phyloP scores from a whole-genome alignment of 139 green algal species.

The Chlorella sp. region DNA sequence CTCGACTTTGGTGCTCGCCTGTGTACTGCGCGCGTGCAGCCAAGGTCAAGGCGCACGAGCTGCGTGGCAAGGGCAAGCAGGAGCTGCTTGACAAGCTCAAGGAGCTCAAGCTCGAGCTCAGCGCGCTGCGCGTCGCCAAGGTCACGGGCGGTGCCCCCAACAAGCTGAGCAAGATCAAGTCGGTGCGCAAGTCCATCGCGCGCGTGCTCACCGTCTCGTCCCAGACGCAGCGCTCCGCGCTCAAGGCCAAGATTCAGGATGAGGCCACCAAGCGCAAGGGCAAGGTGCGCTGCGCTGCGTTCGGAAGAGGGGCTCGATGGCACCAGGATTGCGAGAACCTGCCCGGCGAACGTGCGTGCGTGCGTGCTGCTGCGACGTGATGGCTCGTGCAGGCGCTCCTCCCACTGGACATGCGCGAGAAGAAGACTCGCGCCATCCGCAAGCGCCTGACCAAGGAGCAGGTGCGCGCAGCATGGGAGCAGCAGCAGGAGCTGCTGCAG shows the following conservation, averaged over 20 bases:
- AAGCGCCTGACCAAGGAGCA: slow-evolving; percentile 80
- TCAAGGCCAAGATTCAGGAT: slow-evolving; percentile 56
- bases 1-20: too few species aligned
- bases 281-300: slow-evolving; percentile 82
- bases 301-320: too few species aligned
- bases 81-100: slow-evolving; percentile 92
- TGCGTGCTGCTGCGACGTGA: too few species aligned
- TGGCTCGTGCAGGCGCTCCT: slow-evolving; percentile 67
- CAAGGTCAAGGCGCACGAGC: slow-evolving; percentile 92
- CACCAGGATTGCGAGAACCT: too few species aligned
- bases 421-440: slow-evolving; percentile 98
- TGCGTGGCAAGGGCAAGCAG: slow-evolving; percentile 89
- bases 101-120: slow-evolving; percentile 95
- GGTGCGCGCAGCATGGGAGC: slow-evolving; percentile 25
- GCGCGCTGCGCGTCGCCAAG: slow-evolving; percentile 94
- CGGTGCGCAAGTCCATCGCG: slow-evolving; percentile 93
- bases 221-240: slow-evolving; percentile 81
- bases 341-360: too few species aligned
- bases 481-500: neutral
- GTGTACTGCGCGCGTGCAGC: too few species aligned
- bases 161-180: slow-evolving; percentile 99
- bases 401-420: slow-evolving; percentile 89
- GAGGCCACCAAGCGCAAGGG: slow-evolving; percentile 70
- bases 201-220: slow-evolving; percentile 92
- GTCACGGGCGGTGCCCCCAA: slow-evolving; percentile 98